Evolutionary conservation across 2,329 filamentous ascomycete genomes (phyloP), one percentile per base, ranked within the genome.

Genomic region (Calonectria naviculata): DNA sequence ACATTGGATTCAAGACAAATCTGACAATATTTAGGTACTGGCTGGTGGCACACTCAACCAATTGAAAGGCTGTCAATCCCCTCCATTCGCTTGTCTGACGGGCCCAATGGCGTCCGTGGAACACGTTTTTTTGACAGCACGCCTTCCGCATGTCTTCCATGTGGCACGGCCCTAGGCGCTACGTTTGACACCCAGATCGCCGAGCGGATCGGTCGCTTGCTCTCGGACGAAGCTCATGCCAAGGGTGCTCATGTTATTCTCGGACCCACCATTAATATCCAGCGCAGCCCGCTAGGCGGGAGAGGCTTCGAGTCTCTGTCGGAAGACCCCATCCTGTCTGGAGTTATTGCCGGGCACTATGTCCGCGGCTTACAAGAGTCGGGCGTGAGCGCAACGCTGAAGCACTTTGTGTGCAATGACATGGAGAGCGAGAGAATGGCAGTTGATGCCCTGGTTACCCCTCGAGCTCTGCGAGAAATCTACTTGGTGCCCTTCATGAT

Each of bases 211-310:
- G 74, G 74, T 19, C 64, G 38, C 31, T 38, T 74, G 36, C 58
- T 75, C 1, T 68, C 68, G 1, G 69, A 74, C 29, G 74, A 80
- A 41, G 76, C 74, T 1, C 75, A 72, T 3, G 72, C 76, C 65
- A 95, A 95, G 83, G 92, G 93, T 70, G 87, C 92, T n/a, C 92
- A 94, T 78, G 87, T 94, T 12, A 89, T 92, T 73, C 86, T 94
- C 17, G 93, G 92, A 8, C 93, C 93, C 5, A 87, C 85, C 0
- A 84, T 87, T 70, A 86, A 83, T 74, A 85, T 85, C 52, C 84
- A 85, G 49, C 80, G 85, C 10, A 83, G 82, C 6, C 85, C 85
- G 0, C 79, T 85, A 7, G 85, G 81, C 5, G 85, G 85, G n/a
- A 77, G 85, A 62, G 83, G 83, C 36, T 86, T 86, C 67, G 85